Percentiles rank a stretch among this genome's conserved stretches.
These are phyloP conservation scores for Ananas comosus DNA, from an alignment of 176 grass and related monocot species.

Conservation along the genomic window DNA sequence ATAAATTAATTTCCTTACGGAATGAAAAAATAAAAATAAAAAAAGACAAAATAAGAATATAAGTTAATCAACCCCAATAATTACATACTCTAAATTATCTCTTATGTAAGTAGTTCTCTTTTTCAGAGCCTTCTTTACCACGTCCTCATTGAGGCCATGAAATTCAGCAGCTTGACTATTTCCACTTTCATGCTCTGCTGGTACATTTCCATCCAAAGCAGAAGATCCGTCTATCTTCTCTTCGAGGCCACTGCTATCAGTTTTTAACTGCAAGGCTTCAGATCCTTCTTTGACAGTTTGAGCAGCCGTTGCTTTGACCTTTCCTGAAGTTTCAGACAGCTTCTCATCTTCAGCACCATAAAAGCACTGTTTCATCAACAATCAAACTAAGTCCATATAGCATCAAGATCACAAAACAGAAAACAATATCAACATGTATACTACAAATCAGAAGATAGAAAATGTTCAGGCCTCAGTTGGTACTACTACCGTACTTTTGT, in stretches of 20 bases:
- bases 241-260: constrained; percentile 27
- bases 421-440: neutral
- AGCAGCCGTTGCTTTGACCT: constrained; percentile 26
- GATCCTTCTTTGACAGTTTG: constrained; percentile 42
- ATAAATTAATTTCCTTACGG: constrained; percentile 23
- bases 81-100: constrained; percentile 75
- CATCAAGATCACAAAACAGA: neutral
- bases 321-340: constrained; percentile 28
- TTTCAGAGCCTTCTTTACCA: constrained; percentile 62
- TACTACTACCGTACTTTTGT: no score
- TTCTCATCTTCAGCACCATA: constrained; percentile 51
- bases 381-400: constrained; percentile 12
- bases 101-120: constrained; percentile 64
- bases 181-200: constrained; percentile 17
- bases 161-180: constrained; percentile 24
- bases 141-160: constrained; percentile 44
- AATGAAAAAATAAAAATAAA: constrained; percentile 2
- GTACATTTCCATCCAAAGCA: constrained; percentile 9
- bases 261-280: constrained; percentile 37
- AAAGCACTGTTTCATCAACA: constrained; percentile 42
- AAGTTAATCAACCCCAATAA: neutral
- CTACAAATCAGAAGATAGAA: no score
- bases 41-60: neutral
- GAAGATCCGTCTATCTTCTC: constrained; percentile 22
- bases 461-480: no score